Evolutionary conservation across 2,329 filamentous ascomycete genomes (phyloP), one percentile per base, ranked within the genome.

Genomic region (Fusarium sp.): DNA sequence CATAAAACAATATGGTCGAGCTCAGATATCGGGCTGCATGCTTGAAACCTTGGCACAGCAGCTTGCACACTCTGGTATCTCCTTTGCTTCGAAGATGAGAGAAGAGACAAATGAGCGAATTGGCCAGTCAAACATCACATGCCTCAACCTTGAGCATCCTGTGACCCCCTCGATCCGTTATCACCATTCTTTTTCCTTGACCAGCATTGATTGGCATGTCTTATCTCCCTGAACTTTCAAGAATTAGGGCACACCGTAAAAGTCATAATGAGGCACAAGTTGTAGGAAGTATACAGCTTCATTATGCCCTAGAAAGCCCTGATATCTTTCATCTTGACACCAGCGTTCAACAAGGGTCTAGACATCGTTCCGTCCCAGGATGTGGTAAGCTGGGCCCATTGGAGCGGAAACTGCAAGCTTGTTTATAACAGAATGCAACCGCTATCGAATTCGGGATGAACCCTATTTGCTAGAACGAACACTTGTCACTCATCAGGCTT

Each of bases 401-500:
- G 56, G 60, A 61, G 70, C 57, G 55, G 66, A 62, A 68, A 64
- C 60, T 57, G 54, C 39, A 70, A 63, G 51, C 58, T 68, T 66
- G 51, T 50, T 68, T 68, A 68, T 69, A 61, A 42, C 57, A 71
- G 66, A 61, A 57, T 61, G 51, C 48, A 60, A 59, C 66, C 65
- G 53, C 62, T 69, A 68, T 58, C 53, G 55, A 67, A 51, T 48
- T 59, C 63, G 70, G 66, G 63, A 71, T 55, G 60, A 72, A 72
- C 71, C 72, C 66, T 61, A 74, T 74, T 74, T 72, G 72, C 66
- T 56, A 51, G 56, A 49, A 50, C 31, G 54, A 51, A 28, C 36
- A 44, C 60, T 56, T 61, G 50, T 56, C 48, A 63, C 55, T 68
- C 45, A 48, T 54, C 50, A 55, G 44, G 56, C 58, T 49, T 68